These are phyloP conservation scores for Acanthamoeba triangularis DNA, from an alignment of 208 protist genomes.

Conservation along the genomic window DNA sequence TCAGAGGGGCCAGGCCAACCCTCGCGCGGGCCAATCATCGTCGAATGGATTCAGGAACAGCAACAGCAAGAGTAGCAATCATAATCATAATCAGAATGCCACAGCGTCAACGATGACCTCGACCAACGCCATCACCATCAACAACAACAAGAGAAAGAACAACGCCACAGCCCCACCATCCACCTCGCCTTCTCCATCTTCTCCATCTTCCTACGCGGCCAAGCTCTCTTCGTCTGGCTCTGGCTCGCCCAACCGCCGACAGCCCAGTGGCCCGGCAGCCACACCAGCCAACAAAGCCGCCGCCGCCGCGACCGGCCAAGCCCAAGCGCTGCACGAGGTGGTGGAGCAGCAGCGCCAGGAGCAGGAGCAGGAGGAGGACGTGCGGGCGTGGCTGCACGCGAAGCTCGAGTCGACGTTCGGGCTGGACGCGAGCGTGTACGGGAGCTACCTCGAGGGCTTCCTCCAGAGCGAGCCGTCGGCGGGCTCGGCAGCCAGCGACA, in stretches of 20 bases:
- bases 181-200: not conserved
- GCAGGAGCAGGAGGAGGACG: not conserved
- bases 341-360: not conserved
- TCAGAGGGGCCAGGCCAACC: not conserved
- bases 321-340: not conserved
- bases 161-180: not conserved
- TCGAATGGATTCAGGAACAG: not conserved
- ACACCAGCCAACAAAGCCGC: not conserved
- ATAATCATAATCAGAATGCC: not conserved
- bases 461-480: not conserved
- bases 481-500: not conserved
- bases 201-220: not conserved
- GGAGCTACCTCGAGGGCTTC: slow-evolving; percentile 1
- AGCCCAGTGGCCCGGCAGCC: no score
- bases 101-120: no score
- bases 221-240: not conserved
- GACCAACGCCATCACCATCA: not conserved
- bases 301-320: no score
- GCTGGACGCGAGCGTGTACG: slow-evolving; percentile 16
- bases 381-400: not conserved
- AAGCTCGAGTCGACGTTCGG: not conserved
- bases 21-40: not conserved
- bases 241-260: no score
- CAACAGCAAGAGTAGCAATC: no score
- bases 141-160: not conserved